Percentiles rank a stretch among this genome's conserved stretches.
phyloP scores from a whole-genome alignment of 768 basidiomycete species.

The Royoungia palumana region DNA sequence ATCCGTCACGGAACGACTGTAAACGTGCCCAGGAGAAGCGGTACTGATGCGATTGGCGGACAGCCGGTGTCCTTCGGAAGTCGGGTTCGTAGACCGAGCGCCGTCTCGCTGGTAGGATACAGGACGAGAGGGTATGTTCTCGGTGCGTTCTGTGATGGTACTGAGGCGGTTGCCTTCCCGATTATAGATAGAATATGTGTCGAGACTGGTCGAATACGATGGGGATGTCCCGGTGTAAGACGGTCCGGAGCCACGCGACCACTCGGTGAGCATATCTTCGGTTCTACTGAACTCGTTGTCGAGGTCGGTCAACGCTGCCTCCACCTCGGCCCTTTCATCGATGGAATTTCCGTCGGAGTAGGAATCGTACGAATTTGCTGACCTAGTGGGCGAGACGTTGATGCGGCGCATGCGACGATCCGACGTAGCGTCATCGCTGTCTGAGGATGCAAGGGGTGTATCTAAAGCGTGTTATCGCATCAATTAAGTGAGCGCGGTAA shows the following conservation, averaged over 20 bases:
- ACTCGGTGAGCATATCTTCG: slow-evolving; percentile 62
- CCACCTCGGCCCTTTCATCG: slow-evolving; percentile 53
- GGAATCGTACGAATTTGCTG: slow-evolving; percentile 41
- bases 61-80: slow-evolving; percentile 45
- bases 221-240: slow-evolving; percentile 33
- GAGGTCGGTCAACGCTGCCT: slow-evolving; percentile 60
- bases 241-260: slow-evolving; percentile 49
- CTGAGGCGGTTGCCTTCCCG: slow-evolving; percentile 56
- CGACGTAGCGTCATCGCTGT: slow-evolving; percentile 44
- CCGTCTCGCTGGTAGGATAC: slow-evolving; percentile 39
- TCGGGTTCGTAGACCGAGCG: slow-evolving; percentile 35
- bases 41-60: slow-evolving; percentile 42
- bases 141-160: slow-evolving; percentile 75
- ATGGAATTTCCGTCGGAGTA: slow-evolving; percentile 56
- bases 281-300: slow-evolving; percentile 66
- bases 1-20: slow-evolving; percentile 60
- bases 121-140: slow-evolving; percentile 62
- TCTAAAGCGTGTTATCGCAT: slow-evolving; percentile 30
- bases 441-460: slow-evolving; percentile 46
- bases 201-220: slow-evolving; percentile 36
- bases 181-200: slow-evolving; percentile 36
- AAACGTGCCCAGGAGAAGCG: slow-evolving; percentile 38
- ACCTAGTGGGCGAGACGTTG: slow-evolving; percentile 50
- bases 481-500: background rate
- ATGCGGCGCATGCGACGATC: slow-evolving; percentile 50